Base-by-base conservation (phyloP, 345 rosid species). In the Eutrema yunnanense region DNA sequence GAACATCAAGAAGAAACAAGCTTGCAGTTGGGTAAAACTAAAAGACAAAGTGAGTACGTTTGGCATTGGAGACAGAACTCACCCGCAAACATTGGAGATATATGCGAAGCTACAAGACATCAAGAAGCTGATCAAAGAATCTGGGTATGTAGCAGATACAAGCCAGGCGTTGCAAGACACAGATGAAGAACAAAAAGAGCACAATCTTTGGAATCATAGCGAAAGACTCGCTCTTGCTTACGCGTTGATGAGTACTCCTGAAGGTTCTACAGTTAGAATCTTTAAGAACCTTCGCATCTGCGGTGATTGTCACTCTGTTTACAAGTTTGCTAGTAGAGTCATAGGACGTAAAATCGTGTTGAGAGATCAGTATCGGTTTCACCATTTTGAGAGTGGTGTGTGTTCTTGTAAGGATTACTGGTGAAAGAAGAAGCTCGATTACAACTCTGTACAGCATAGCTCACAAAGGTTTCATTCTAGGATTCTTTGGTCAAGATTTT, bases 121-220 rank as follows among this genome's bases (percentile, higher is more conserved):
- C 11, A 90, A 80, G 85, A 86, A 79, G 82, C 82, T 85, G 81
- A 86, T 93, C 13, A 86, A 76, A 75, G 96, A 88, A 79, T 89
- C 90, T 26, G 96, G 98, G 46, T 88, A 87, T 69, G 77, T 90
- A 22, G 83, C 97, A 12, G 92, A 92, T 63, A 92, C 90, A 14
- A 87, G 90, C 84, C 77, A 78, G 56, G 86, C 92, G 19, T 80
- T 90, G 82, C 98, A 90, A 54, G 98, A 92, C 67, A 90, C 93
- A 32, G 93, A 92, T 73, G 98, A 88, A 73, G 98, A 93, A 76
- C 96, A 90, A 48, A 93, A 88, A 76, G 98, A 90, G 63, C 93
- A 88, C 26, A 86, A 85, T 75, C 90, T 90, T 41, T 88, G 97
- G 98, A 87, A 84, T 69, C 97, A 90, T 57, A 88, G 97, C 37